These are phyloP conservation scores for Colletotrichum echinochloae DNA, from an alignment of 2,329 filamentous ascomycete genomes.

Conservation along the genomic window DNA sequence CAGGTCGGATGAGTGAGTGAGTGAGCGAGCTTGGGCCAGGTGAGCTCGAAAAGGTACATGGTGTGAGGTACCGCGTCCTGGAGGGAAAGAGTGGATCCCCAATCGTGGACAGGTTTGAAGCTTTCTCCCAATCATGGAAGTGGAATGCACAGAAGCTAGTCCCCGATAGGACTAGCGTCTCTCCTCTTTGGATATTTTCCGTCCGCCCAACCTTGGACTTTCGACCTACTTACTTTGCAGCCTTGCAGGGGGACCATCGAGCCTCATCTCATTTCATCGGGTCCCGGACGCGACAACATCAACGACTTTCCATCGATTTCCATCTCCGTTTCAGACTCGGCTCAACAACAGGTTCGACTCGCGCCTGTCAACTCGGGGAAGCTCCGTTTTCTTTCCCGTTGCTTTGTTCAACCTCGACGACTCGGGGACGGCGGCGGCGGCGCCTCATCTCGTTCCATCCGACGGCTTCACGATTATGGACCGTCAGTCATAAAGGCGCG, in stretches of 20 bases:
- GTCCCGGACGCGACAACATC: constrained; percentile 27
- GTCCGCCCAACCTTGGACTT: constrained; percentile 31
- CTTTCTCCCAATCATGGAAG: constrained; percentile 20
- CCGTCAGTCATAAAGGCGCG: constrained; percentile 6
- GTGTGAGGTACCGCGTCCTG: constrained; percentile 9
- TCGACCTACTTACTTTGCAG: constrained; percentile 18
- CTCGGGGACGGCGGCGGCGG: background rate
- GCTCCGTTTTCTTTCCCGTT: no score
- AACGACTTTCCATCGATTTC: constrained; percentile 26
- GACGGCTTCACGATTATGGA: constrained; percentile 6
- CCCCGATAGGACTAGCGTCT: background rate
- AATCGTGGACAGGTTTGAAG: background rate
- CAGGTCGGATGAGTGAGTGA: constrained; percentile 1
- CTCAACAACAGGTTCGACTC: background rate
- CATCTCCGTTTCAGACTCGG: background rate
- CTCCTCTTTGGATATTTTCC: constrained; percentile 32
- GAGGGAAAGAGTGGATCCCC: background rate
- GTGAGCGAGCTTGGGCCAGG: constrained; percentile 6
- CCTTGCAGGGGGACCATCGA: constrained; percentile 30
- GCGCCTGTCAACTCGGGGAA: background rate
- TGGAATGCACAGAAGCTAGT: background rate
- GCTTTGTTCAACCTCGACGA: background rate
- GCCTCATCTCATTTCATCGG: constrained; percentile 35
- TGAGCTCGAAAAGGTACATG: constrained; percentile 23
- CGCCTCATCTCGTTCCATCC: background rate